Evolutionary conservation across 495 filamentous ascomycete species (phyloP).

Genomic region (Podospora didyma): DNA sequence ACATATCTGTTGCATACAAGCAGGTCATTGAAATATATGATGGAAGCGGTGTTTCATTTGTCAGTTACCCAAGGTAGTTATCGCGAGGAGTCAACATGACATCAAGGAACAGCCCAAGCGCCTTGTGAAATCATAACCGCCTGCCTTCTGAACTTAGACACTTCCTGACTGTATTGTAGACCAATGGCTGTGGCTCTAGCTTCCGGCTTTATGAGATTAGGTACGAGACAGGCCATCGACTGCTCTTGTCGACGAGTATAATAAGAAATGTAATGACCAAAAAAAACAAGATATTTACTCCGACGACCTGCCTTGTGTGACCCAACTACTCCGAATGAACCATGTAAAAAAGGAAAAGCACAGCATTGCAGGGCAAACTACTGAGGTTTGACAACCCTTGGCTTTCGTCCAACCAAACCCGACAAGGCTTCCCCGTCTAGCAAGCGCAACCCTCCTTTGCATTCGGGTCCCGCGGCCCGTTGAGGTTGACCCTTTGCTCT

Average conservation of each 20-base stretch:
- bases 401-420: background rate
- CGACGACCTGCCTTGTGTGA: conserved; percentile 6
- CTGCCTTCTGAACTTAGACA: too few species aligned
- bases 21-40: too few species aligned
- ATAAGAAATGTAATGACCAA: background rate
- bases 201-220: background rate
- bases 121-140: too few species aligned
- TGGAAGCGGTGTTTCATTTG: too few species aligned
- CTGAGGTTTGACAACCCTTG: too few species aligned
- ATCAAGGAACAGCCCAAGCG: too few species aligned
- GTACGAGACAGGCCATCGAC: background rate
- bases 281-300: background rate
- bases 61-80: too few species aligned
- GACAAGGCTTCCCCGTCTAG: conserved; percentile 34
- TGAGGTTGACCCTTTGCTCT: conserved; percentile 68
- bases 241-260: background rate
- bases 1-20: too few species aligned
- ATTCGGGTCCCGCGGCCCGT: conserved; percentile 52
- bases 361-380: background rate
- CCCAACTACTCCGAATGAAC: conserved; percentile 4
- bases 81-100: too few species aligned
- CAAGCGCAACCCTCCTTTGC: conserved; percentile 94
- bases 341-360: conserved; percentile 1
- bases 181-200: background rate
- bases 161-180: too few species aligned